Percentiles rank a stretch among this genome's conserved stretches.
phyloP scores from a whole-genome alignment of 495 filamentous ascomycete species.

The Aspergillus biplanus region DNA sequence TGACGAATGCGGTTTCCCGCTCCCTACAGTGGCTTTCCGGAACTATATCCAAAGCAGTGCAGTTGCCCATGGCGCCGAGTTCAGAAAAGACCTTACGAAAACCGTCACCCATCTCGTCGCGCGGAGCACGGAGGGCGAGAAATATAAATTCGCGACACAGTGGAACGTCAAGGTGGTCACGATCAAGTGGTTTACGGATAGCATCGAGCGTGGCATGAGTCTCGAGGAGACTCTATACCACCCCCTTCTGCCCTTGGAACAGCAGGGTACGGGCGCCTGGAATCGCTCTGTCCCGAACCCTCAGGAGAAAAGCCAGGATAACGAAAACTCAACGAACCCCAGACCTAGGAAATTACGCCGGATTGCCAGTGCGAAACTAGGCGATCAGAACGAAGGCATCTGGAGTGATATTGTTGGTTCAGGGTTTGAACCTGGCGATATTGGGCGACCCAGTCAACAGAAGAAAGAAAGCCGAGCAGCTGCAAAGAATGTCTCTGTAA shows the following conservation, averaged over 20 bases:
- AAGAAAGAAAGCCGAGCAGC: constrained; percentile 36
- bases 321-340: constrained; percentile 34
- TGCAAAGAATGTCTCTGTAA: constrained; percentile 23
- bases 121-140: constrained; percentile 74
- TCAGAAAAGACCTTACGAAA: constrained; percentile 83
- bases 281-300: constrained; percentile 48
- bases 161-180: constrained; percentile 81
- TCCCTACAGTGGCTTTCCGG: constrained; percentile 61
- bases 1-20: constrained; percentile 3
- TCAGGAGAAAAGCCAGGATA: constrained; percentile 31
- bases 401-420: constrained; percentile 85
- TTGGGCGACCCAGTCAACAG: constrained; percentile 34
- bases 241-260: constrained; percentile 64
- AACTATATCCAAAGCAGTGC: constrained; percentile 68
- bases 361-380: constrained; percentile 76
- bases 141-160: constrained; percentile 80
- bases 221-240: constrained; percentile 84
- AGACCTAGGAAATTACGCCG: constrained; percentile 71
- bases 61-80: constrained; percentile 71
- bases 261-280: constrained; percentile 82
- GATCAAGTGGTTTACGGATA: constrained; percentile 83
- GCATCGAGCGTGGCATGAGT: constrained; percentile 88
- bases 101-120: constrained; percentile 85
- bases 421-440: constrained; percentile 38
- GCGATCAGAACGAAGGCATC: constrained; percentile 75